A percentile compares a stretch with the other conserved stretches of the same genome.
phyloP scores from a whole-genome alignment of 2,329 filamentous ascomycete species.

The Rugonectria rugulosa region DNA sequence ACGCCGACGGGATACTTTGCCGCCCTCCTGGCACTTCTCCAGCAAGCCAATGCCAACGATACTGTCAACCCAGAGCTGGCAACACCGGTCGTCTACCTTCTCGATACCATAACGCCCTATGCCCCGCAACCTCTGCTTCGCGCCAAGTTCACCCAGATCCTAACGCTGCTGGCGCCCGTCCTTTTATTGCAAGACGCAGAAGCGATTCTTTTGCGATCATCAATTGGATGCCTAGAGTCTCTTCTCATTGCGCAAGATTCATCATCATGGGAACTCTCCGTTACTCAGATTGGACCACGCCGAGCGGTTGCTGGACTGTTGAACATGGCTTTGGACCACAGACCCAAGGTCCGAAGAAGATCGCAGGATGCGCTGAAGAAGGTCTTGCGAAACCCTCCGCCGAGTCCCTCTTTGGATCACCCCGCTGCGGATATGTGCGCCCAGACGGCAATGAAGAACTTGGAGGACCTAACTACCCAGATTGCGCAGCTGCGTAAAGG shows the following conservation, averaged over 20 bases:
- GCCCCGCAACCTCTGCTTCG: slow-evolving; percentile 87
- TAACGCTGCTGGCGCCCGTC: slow-evolving; percentile 84
- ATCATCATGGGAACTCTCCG: slow-evolving; percentile 84
- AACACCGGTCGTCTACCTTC: slow-evolving; percentile 89
- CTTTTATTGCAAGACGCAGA: slow-evolving; percentile 83
- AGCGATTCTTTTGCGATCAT: slow-evolving; percentile 83
- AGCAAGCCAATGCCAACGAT: slow-evolving; percentile 74
- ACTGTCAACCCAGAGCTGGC: slow-evolving; percentile 83
- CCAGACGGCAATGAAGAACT: slow-evolving; percentile 82
- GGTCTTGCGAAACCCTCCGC: slow-evolving; percentile 84
- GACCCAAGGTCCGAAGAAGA: slow-evolving; percentile 93
- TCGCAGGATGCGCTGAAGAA: slow-evolving; percentile 88
- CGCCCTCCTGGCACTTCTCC: slow-evolving; percentile 87
- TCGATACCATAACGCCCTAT: slow-evolving; percentile 88
- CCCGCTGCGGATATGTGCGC: slow-evolving; percentile 97
- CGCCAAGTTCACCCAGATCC: slow-evolving; percentile 93
- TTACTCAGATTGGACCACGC: slow-evolving; percentile 83
- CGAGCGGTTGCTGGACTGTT: slow-evolving; percentile 87
- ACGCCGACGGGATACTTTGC: slow-evolving; percentile 95
- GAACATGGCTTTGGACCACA: slow-evolving; percentile 81
- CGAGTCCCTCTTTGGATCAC: slow-evolving; percentile 91
- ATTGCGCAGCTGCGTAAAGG: slow-evolving; percentile 68
- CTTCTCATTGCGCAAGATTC: slow-evolving; percentile 88
- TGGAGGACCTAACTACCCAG: slow-evolving; percentile 76
- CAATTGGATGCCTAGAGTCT: slow-evolving; percentile 93